Percentiles rank a stretch among this genome's conserved stretches.
Evolutionary conservation across 148 eudicot species (phyloP).

Genomic region (Vaccinium macrocarpon): DNA sequence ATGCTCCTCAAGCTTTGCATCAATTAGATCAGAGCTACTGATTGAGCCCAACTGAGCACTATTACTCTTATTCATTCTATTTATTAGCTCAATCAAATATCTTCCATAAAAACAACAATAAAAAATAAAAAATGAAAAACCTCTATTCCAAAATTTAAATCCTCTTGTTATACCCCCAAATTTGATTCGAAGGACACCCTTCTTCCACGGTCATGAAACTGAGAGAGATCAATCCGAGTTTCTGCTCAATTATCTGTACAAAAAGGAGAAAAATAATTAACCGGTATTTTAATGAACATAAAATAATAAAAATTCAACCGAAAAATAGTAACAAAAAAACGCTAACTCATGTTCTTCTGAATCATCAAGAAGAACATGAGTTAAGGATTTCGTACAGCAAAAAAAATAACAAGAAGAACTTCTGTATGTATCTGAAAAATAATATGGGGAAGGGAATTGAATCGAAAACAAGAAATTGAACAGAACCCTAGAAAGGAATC

Average conservation of each 20-base stretch:
- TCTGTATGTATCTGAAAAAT: neutral
- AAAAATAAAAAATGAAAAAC: neutral
- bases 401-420: neutral
- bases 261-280: neutral
- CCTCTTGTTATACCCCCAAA: slow-evolving; percentile 15
- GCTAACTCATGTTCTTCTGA: too few species aligned
- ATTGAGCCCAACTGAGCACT: slow-evolving; percentile 44
- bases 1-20: slow-evolving; percentile 95
- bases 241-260: neutral
- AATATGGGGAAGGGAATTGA: neutral
- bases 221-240: slow-evolving; percentile 7
- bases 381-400: neutral
- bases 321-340: neutral
- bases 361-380: neutral
- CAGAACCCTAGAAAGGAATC: neutral
- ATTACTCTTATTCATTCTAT: slow-evolving; percentile 20
- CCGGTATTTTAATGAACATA: slow-evolving; percentile 1
- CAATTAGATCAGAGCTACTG: slow-evolving; percentile 81
- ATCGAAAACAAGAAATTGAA: slow-evolving; percentile 13
- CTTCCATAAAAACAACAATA: slow-evolving; percentile 4
- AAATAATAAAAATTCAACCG: neutral
- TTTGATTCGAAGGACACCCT: neutral
- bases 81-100: slow-evolving; percentile 16
- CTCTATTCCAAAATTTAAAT: neutral
- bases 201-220: neutral